phyloP scores from a whole-genome alignment of 768 basidiomycete species.

The Crucibulum laeve region DNA sequence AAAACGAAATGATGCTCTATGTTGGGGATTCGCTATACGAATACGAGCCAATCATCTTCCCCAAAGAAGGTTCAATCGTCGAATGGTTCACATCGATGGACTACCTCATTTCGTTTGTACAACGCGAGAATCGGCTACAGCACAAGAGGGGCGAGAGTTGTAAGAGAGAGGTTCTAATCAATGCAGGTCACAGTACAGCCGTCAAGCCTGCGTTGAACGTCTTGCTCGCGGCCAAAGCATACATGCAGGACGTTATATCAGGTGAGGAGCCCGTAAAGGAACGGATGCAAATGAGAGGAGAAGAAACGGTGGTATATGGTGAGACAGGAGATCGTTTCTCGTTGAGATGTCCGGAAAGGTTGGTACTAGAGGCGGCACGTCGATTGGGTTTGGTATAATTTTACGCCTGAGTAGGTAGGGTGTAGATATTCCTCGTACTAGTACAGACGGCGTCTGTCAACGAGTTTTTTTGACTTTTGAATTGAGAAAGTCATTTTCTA shows the following conservation, averaged over 20 bases:
- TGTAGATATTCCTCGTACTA: background rate
- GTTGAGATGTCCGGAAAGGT: conserved; percentile 43
- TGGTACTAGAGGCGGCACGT: conserved; percentile 34
- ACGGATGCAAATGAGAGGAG: conserved; percentile 27
- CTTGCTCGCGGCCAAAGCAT: conserved; percentile 32
- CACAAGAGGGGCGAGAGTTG: background rate
- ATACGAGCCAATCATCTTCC: conserved; percentile 50
- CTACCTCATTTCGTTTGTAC: conserved; percentile 36
- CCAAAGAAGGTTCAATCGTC: conserved; percentile 47
- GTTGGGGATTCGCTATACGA: conserved; percentile 58
- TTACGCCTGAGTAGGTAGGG: background rate
- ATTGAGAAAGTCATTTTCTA: conserved; percentile 57
- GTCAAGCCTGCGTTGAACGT: conserved; percentile 42
- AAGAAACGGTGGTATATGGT: conserved; percentile 38
- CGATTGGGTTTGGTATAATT: background rate
- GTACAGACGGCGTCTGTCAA: too few relatives aligned
- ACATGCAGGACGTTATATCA: conserved; percentile 43
- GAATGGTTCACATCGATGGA: conserved; percentile 44
- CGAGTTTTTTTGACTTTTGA: conserved; percentile 20
- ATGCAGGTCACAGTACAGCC: conserved; percentile 46
- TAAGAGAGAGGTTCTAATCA: conserved; percentile 31
- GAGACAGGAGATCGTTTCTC: conserved; percentile 38
- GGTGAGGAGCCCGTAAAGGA: conserved; percentile 31
- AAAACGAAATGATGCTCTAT: conserved; percentile 45
- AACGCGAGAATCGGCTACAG: conserved; percentile 6